Percentiles rank a stretch among this genome's conserved stretches.
phyloP scores from a whole-genome alignment of 2,329 filamentous ascomycete species.

The Dactylonectria macrodidyma region DNA sequence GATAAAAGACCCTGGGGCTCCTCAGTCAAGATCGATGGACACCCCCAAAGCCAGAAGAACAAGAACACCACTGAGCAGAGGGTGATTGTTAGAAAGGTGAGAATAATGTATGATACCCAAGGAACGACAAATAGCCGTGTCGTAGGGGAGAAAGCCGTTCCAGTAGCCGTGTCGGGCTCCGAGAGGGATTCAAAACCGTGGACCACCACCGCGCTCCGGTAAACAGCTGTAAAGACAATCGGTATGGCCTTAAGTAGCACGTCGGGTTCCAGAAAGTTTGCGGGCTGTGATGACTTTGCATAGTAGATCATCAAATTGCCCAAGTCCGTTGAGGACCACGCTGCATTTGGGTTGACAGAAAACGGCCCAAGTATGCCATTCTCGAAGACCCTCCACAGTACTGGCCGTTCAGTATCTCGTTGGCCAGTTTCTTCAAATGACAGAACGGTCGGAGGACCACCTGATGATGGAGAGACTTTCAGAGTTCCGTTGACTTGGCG shows the following conservation, averaged over 20 bases:
- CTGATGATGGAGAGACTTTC: conserved; percentile 3
- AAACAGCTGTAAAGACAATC: conserved; percentile 26
- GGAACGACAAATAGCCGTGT: conserved; percentile 29
- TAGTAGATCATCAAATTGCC: conserved; percentile 28
- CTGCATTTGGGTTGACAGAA: conserved; percentile 23
- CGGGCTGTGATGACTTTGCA: conserved; percentile 13
- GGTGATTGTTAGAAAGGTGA: conserved; percentile 21
- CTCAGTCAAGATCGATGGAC: conserved; percentile 26
- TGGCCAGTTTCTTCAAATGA: conserved; percentile 21
- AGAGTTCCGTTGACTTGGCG: conserved; percentile 19
- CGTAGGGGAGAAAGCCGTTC: conserved; percentile 11
- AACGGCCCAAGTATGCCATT: conserved; percentile 25
- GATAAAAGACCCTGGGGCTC: conserved; percentile 30
- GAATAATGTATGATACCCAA: conserved; percentile 28
- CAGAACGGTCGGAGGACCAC: not conserved
- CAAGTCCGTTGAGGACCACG: conserved; percentile 28
- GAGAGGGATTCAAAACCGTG: conserved; percentile 19
- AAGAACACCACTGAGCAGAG: conserved; percentile 13
- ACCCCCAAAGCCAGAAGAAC: conserved; percentile 6
- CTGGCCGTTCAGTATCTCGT: conserved; percentile 19
- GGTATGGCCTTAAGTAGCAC: conserved; percentile 19
- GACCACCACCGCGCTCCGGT: conserved; percentile 19
- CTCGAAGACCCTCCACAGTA: conserved; percentile 30
- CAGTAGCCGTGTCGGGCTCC: conserved; percentile 5
- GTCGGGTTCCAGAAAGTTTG: conserved; percentile 6